Base-by-base conservation (phyloP, 2,329 filamentous ascomycete genomes). In the Fusarium stilboides region DNA sequence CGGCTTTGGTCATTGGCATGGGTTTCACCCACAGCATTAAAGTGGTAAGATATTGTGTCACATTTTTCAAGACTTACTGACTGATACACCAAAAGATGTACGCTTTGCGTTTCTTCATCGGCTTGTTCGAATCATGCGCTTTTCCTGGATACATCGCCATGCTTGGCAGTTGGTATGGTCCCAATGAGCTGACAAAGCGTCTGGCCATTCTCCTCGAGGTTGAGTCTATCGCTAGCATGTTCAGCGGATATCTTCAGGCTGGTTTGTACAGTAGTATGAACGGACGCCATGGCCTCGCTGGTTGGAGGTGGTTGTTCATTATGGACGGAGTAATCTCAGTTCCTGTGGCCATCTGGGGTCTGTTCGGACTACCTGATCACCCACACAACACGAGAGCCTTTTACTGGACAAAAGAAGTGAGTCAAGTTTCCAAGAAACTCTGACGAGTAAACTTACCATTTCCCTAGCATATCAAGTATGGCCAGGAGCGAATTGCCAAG, bases 201-300 rank as follows among this genome's bases (percentile, higher is more conserved):
- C 12, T 47, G 0, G 45, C 45, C n/a, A 47, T 47, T 22, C 26
- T 47, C 22, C 26, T 33, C 2, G 26, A 47, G 9, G 26, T 33
- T 17, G 26, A 33, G 14, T 33, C 26, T 22, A 47, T 47, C 19
- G 45, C 45, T 1, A 33, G n/a, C 0, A 47, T 47, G 45, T 47
- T 47, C 14, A 47, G 45, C 6, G 45, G 45, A 20, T 47, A 47
- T 33, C 45, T 47, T 5, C 45, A 47, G 10, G 45, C 45, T 47
- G 45, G 26, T 8, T 8, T 47, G 7, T 47, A 47, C 2, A 34
- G 26, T 8, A 33, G 45, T 22, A 33, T 47, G 26, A 33, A 33
- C 9, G 45, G 45, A 2, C 45, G 45, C 1, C 45, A 47, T 20
- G 45, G 45, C 14, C 19, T 47, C 3, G 28, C 45, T 22, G 45